Base-by-base conservation (phyloP, 169 alveolate species). In the Plasmodium cynomolgi region DNA sequence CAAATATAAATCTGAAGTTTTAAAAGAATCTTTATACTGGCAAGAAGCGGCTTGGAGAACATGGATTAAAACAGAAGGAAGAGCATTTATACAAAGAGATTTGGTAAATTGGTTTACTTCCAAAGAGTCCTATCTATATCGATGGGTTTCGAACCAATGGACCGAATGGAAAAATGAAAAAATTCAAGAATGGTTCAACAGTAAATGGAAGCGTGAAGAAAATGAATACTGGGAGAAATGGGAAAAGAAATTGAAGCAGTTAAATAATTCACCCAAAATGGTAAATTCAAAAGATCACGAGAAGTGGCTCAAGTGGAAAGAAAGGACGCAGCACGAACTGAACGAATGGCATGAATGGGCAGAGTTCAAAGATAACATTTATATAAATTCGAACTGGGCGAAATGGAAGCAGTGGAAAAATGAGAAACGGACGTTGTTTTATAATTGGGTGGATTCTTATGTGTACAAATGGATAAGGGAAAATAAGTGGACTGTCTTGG, bases 61-160 rank as follows among this genome's bases (percentile, higher is more conserved):
- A 31, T 83, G 91, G 81, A 62, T 83, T 31, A 83, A 56, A 83
- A 83, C 80, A 33, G 81, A 56, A 39, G 81, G 29, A 15, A 54
- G 39, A 83, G 15, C 62, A 83, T 9, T 31, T 33, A 83, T 56
- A 44, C 6, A 83, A 15, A 54, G 9, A 56, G 91, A 83, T 23
- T 50, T 26, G 56, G 23, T 9, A 39, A 83, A 15, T 0, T 83
- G 91, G 91, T 6, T 83, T 31, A n/a, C n/a, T 31, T 31, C 71
- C 20, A 83, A 54, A 17, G 44, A 83, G 73, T 83, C 37, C 37
- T 31, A 31, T 56, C 23, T 83, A 31, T 71, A 83, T 83, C 58
- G 72, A 20, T 83, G 56, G 79, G 41, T 74, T 56, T 54, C 58
- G 11, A 54, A 33, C 0, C 34, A 83, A 83, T 83, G 81, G 81